Base-by-base conservation (phyloP, 1,139 yeast genomes). In the Pichia sp. region DNA sequence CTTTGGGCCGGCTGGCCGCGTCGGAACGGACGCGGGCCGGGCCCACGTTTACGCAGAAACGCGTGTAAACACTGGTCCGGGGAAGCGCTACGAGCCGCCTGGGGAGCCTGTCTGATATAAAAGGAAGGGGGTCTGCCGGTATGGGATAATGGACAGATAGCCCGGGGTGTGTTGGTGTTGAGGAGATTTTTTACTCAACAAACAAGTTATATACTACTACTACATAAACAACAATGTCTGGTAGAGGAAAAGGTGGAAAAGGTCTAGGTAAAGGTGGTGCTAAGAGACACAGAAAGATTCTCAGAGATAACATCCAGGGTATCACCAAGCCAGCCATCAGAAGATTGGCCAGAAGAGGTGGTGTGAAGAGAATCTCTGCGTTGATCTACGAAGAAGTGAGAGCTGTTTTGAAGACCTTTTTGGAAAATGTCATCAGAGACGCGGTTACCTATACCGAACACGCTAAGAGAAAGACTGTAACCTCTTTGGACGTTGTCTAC, bases 321-420 rank as follows among this genome's bases (percentile, higher is more conserved):
- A 91, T 93, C 73, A 93, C 99, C 62, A 93, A 93, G 83, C 99
- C 99, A 73, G 99, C 99, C 70, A 93, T 93, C 74, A 90, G 99
- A 82, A 91, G 99, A 87, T 86, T 93, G 70, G 99, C 99, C 58
- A 91, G 99, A 85, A 90, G 99, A 88, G 99, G 99, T 80, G 99
- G 99, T 88, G 99, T 93, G 72, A 93, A 93, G 86, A 96, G 98
- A 87, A 93, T 93, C 69, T 91, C 98, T 62, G 98, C 96, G 72
- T 82, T 91, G 73, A 91, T 93, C 75, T 93, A 93, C 81, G 98
- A 93, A 79, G 97, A 91, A 82, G 96, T 95, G 70, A 89, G 99
- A 80, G 93, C 87, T 64, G 98, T 93, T 66, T 82, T 93, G 66
- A 91, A 91, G 80, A 81, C 96, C 58, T 93, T 91, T 87, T 83